These are phyloP conservation scores for Backusella sp. DNA, from an alignment of 192 early-diverging fungal genomes.

Conservation along the genomic window DNA sequence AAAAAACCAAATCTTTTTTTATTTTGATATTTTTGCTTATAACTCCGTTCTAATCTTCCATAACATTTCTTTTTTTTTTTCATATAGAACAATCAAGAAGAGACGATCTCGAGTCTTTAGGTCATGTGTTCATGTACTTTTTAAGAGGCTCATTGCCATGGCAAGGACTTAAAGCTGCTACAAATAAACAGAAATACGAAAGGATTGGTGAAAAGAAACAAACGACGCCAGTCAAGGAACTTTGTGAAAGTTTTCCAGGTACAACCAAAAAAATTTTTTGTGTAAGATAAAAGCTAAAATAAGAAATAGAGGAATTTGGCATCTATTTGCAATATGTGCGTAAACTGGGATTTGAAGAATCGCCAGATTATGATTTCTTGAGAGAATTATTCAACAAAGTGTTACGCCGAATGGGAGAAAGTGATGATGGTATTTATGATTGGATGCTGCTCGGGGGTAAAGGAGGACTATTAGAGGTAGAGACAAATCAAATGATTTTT, in stretches of 20 bases:
- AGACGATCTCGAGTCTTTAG: constrained; percentile 96
- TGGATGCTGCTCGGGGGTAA: constrained; percentile 77
- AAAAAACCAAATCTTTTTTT: not conserved
- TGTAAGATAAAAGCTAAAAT: no score
- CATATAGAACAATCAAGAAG: constrained; percentile 89
- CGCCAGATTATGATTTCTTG: constrained; percentile 96
- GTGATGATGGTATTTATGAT: constrained; percentile 93
- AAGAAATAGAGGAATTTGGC: constrained; percentile 74
- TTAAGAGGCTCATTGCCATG: constrained; percentile 91
- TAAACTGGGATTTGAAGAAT: constrained; percentile 92
- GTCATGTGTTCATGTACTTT: constrained; percentile 99
- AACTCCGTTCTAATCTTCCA: not conserved
- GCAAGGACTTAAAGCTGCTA: constrained; percentile 97
- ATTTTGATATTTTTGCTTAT: not conserved
- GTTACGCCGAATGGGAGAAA: constrained; percentile 63
- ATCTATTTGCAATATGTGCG: constrained; percentile 88
- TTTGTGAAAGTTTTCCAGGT: constrained; percentile 87
- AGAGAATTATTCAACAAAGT: constrained; percentile 82
- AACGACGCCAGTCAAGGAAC: constrained; percentile 81
- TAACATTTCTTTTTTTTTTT: constrained; percentile 11
- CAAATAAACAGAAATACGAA: constrained; percentile 99
- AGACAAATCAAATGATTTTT: not conserved
- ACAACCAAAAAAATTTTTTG: constrained; percentile 1
- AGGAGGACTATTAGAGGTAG: constrained; percentile 42
- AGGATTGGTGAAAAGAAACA: constrained; percentile 99